Base-by-base conservation (phyloP, 257 asterid genomes). In the Thymus quinquecostatus region DNA sequence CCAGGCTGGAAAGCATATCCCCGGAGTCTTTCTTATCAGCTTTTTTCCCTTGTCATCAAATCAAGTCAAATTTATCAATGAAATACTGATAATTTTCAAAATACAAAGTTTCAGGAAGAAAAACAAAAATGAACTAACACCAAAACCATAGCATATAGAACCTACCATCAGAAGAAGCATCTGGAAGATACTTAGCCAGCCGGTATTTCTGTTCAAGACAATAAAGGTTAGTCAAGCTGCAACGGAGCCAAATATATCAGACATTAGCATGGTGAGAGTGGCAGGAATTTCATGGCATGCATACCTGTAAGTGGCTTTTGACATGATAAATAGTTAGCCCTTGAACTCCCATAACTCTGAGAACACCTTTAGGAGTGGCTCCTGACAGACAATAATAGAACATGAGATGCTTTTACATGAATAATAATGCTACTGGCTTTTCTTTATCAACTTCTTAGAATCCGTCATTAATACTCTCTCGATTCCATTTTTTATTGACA, bases 301-400 rank as follows among this genome's bases (percentile, higher is more conserved):
- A 21, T 83, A 94, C 99, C 99, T 94, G 99, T 71, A 94, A 87
- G 82, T 94, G 99, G 78, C 99, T 94, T 83, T 94, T 94, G 51
- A 94, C 99, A 86, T 94, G 99, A 84, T 94, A 94, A 74, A 94
- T 94, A 49, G 98, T 94, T 61, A 94, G 86, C 75, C 95, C 95
- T 85, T 91, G 97, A 75, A 94, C 97, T 67, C 99, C 99, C 99
- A 94, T 94, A 61, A 91, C 96, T 77, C 99, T 78, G 47, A 94
- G 97, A 68, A 94, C 99, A 72, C 99, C 99, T 79, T 94, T 94
- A 14, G 99, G 99, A 55, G 99, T 94, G 72, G 99, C 99, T 80
- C 99, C 99, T 91, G 86, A 72, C 21, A 85, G 13, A 81, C 7
- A 40, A 71, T 66, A 45, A 43, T n/a, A 64, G 70, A 53, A 50